Evolutionary conservation across 1,284 basidiomycete genomes (phyloP), one percentile per base, ranked within the genome.

Genomic region (Rhodotorula sp.): DNA sequence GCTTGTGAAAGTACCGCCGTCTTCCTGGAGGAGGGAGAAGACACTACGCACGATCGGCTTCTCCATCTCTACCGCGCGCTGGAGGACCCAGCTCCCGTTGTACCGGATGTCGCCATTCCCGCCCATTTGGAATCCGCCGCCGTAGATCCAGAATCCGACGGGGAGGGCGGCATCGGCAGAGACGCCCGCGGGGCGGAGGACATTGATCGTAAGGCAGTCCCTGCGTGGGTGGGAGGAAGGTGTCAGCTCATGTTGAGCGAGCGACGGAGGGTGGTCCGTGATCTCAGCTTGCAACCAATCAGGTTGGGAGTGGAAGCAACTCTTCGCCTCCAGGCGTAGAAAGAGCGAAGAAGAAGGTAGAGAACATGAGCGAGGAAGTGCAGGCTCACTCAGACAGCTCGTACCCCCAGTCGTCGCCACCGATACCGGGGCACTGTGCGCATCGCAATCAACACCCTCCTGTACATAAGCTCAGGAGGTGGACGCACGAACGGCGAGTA

Each of bases 121-220:
- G 25, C 70, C 70, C 70, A 64, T 67, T 15, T 64, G 51, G 48
- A 64, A 71, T 7, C 70, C 70, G 22, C 69, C 77, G 1, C 76
- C 74, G 36, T 71, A 69, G 32, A 74, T 80, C 67, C 77, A 86
- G 83, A 85, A 83, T 25, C 87, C 81, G 8, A 89, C 86, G 0
- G 88, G 88, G 34, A 88, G 80, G 50, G 85, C 84, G 0, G 83
- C 82, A 0, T 73, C 75, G 2, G 82, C 58, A 1, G 79, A 81
- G 1, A 83, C 81, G n/a, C 78, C 80, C 1, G 82, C 77, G 13
- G 81, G 75, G 8, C 73, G 78, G 7, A 87, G 85, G 44, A 89
- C 84, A 76, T 89, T 89, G 74, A 89, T 77, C 2, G 83, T 85
- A 51, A 89, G 80, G 77, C 88, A 87, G 85, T 79, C 74, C 39